Conservation (phyloP, 306 rosid species). For the Rosa rugosa region DNA sequence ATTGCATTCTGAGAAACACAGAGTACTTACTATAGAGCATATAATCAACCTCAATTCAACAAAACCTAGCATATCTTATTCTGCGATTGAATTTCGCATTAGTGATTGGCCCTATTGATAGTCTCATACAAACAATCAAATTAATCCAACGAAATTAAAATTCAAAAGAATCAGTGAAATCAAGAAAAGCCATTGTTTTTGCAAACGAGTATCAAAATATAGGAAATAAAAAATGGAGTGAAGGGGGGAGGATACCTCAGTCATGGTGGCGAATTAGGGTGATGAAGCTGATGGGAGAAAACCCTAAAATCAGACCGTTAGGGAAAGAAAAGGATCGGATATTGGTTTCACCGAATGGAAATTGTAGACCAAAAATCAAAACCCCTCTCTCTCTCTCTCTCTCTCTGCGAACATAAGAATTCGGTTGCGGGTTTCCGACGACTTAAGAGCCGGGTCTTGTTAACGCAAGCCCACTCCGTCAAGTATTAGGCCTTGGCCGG, state of each 20-base stretch:
- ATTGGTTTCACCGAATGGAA: background rate
- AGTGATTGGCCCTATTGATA: background rate
- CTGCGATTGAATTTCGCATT: background rate
- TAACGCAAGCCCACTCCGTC: too few relatives aligned
- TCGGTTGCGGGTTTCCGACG: background rate
- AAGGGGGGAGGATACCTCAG: slow-evolving; percentile 51
- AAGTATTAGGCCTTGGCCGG: too few relatives aligned
- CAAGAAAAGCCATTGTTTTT: slow-evolving; percentile 3
- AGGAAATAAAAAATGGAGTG: background rate
- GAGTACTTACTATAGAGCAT: background rate
- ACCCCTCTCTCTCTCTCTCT: background rate
- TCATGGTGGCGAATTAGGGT: slow-evolving; percentile 58
- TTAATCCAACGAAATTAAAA: background rate
- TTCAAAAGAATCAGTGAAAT: background rate
- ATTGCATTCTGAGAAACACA: background rate
- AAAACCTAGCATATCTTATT: background rate
- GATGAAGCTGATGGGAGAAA: slow-evolving; percentile 7
- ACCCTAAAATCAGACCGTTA: slow-evolving; percentile 16
- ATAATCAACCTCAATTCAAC: background rate
- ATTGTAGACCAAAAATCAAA: background rate
- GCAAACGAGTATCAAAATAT: background rate
- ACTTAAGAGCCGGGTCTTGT: background rate
- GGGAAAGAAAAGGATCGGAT: background rate
- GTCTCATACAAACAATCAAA: background rate
- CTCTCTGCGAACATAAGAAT: too few relatives aligned